Evolutionary conservation across 1,139 yeast genomes (phyloP).

Genomic region (Suhomyces ambrosiae): DNA sequence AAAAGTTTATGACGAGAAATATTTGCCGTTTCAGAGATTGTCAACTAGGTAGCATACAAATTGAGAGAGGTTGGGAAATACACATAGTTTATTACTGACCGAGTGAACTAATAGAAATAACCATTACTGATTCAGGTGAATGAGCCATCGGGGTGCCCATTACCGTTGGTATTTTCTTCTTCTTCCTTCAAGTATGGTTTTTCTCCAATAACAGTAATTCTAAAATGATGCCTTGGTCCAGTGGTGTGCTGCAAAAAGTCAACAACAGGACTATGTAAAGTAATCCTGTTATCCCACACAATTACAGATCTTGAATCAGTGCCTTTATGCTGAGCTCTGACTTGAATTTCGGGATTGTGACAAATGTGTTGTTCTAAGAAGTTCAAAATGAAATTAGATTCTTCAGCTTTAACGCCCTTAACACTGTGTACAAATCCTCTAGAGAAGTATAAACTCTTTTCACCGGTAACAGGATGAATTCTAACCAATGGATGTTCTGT

Average conservation of each 20-base stretch:
- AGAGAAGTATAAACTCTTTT: constrained; percentile 26
- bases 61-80: too few relatives aligned
- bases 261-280: constrained; percentile 24
- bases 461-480: constrained; percentile 34
- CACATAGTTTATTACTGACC: too few relatives aligned
- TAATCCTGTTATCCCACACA: constrained; percentile 30
- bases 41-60: too few relatives aligned
- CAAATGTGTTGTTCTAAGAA: constrained; percentile 27
- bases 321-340: constrained; percentile 28
- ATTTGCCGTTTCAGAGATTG: too few relatives aligned
- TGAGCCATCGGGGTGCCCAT: too few relatives aligned
- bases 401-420: constrained; percentile 26
- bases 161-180: constrained; percentile 12
- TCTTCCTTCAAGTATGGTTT: constrained; percentile 22
- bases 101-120: too few relatives aligned
- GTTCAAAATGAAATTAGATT: constrained; percentile 25
- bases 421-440: constrained; percentile 26
- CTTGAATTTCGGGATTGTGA: constrained; percentile 29
- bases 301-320: constrained; percentile 26
- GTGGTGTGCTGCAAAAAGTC: constrained; percentile 27
- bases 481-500: constrained; percentile 34
- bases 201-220: constrained; percentile 30
- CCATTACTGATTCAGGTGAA: too few relatives aligned
- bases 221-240: constrained; percentile 28
- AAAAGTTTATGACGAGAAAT: too few relatives aligned